Evolutionary conservation across 352 stramenopile genomes (phyloP).

Genomic region (Globisporangium middletonii): DNA sequence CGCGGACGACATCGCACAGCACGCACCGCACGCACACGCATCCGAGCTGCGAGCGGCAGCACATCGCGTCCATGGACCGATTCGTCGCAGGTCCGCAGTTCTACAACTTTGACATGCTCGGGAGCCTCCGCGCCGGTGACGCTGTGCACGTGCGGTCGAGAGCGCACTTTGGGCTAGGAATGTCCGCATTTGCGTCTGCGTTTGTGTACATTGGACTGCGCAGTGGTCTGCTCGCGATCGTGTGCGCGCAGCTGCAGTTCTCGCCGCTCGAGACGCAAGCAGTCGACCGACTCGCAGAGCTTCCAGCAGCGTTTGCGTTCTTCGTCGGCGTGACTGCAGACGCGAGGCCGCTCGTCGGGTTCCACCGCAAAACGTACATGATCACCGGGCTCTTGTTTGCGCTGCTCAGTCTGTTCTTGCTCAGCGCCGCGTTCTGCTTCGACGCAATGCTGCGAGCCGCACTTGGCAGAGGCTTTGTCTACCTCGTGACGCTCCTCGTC

Average conservation of each 20-base stretch:
- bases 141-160: constrained; percentile 9
- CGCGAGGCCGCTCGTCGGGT: constrained; percentile 47
- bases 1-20: neutral
- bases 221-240: constrained; percentile 10
- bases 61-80: constrained; percentile 1
- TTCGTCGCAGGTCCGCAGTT: constrained; percentile 19
- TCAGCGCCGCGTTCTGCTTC: constrained; percentile 9
- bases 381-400: constrained; percentile 28
- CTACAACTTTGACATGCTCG: constrained; percentile 23
- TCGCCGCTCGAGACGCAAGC: constrained; percentile 13
- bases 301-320: constrained; percentile 42
- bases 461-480: constrained; percentile 6
- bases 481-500: constrained; percentile 9
- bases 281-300: constrained; percentile 35
- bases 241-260: constrained; percentile 10
- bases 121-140: constrained; percentile 14
- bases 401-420: neutral
- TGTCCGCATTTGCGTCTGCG: constrained; percentile 12
- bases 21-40: neutral
- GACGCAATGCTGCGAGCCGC: neutral
- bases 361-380: constrained; percentile 76
- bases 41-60: neutral
- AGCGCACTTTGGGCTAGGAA: constrained; percentile 13
- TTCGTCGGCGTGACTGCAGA: constrained; percentile 70
- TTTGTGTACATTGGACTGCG: constrained; percentile 18